phyloP scores from a whole-genome alignment of 176 grass and related monocot genomes.

The Alloteropsis semialata region DNA sequence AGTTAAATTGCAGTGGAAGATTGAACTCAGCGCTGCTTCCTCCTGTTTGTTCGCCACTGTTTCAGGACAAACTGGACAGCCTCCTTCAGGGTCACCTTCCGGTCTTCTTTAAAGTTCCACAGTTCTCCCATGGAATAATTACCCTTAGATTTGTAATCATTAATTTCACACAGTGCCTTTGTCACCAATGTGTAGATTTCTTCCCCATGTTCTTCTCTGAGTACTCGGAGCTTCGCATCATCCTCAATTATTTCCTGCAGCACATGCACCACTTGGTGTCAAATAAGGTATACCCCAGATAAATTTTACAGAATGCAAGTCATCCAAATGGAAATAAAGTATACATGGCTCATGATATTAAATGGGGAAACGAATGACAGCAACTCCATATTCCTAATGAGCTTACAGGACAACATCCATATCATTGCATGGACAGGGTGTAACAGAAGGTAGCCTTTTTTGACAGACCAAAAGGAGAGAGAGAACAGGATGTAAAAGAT shows the following conservation, averaged over 20 bases:
- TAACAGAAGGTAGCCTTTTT: neutral
- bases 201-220: slow-evolving; percentile 65
- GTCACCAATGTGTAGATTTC: slow-evolving; percentile 55
- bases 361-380: neutral
- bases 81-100: slow-evolving; percentile 52
- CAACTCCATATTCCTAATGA: neutral
- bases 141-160: slow-evolving; percentile 50
- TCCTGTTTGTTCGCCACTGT: slow-evolving; percentile 46
- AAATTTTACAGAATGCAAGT: neutral
- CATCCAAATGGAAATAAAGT: neutral
- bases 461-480: neutral
- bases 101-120: slow-evolving; percentile 51
- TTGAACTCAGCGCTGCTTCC: slow-evolving; percentile 43
- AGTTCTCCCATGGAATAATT: slow-evolving; percentile 50
- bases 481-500: neutral
- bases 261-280: neutral
- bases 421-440: neutral
- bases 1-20: neutral
- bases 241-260: slow-evolving; percentile 59
- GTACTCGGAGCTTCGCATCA: slow-evolving; percentile 45
- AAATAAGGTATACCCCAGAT: neutral
- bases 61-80: slow-evolving; percentile 45
- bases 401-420: neutral
- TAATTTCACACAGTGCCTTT: slow-evolving; percentile 56
- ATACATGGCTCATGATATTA: neutral